A percentile compares a stretch with the other conserved stretches of the same genome.
Conservation (phyloP, 129 eudicot genomes). For the Helianthus tuberosus region DNA sequence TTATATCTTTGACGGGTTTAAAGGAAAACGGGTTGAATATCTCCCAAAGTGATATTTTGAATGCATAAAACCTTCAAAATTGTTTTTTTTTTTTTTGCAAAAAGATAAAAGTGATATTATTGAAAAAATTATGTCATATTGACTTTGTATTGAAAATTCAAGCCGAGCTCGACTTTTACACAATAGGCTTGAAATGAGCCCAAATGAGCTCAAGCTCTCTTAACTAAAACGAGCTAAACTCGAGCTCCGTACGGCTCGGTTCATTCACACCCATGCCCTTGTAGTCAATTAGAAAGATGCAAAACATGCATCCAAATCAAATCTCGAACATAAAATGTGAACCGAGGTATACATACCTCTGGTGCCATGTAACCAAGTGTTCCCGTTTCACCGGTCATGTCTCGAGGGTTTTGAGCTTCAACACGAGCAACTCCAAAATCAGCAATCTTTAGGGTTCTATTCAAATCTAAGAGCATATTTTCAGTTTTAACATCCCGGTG, state of each 20-base stretch:
- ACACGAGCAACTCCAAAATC: slow-evolving; percentile 60
- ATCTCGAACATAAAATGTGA: neutral
- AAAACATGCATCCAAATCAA: neutral
- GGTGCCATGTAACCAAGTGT: slow-evolving; percentile 67
- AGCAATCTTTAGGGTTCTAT: slow-evolving; percentile 48
- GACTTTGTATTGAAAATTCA: too few species aligned
- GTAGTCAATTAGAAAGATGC: neutral
- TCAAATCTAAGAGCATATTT: slow-evolving; percentile 46
- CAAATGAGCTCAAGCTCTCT: too few species aligned
- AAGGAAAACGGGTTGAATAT: neutral
- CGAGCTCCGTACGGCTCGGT: too few species aligned
- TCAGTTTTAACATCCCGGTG: slow-evolving; percentile 47
- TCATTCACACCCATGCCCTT: neutral
- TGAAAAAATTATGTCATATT: neutral
- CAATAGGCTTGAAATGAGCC: too few species aligned
- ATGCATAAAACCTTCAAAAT: neutral
- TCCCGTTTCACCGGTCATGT: slow-evolving; percentile 57
- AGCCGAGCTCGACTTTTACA: too few species aligned
- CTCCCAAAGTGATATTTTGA: neutral
- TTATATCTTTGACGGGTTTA: neutral
- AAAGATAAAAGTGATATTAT: neutral
- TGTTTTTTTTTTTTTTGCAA: too few species aligned
- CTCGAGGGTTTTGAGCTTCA: slow-evolving; percentile 54
- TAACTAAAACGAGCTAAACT: too few species aligned
- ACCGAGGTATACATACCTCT: slow-evolving; percentile 32